Percentiles rank a stretch among this genome's conserved stretches.
These are phyloP conservation scores for Lactifluus piperatus DNA, from an alignment of 768 basidiomycete species.

Conservation along the genomic window DNA sequence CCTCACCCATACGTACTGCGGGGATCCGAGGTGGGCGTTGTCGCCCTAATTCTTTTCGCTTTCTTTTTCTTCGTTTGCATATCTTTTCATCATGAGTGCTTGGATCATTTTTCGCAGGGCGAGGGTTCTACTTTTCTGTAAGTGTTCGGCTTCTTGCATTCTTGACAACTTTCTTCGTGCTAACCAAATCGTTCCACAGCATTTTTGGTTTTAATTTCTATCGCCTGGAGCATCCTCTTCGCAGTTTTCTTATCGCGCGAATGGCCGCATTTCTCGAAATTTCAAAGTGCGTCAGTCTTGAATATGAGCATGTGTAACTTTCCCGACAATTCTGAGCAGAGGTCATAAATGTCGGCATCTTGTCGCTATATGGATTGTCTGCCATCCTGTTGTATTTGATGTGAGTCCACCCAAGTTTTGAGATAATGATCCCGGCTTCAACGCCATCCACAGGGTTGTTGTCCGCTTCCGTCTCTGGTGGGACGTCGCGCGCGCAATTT, in stretches of 20 bases:
- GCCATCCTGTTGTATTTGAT: slow-evolving; percentile 16
- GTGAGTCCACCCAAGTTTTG: neutral
- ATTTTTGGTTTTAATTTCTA: neutral
- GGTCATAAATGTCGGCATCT: neutral
- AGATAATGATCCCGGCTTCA: too few species aligned
- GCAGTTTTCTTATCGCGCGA: neutral
- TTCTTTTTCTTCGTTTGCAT: neutral
- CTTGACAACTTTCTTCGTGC: too few species aligned
- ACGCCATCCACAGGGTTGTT: slow-evolving; percentile 5
- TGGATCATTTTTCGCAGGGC: slow-evolving; percentile 18
- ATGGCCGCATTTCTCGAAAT: neutral
- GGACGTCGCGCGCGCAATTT: slow-evolving; percentile 9
- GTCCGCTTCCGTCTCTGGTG: slow-evolving; percentile 8
- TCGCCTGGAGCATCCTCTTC: slow-evolving; percentile 9
- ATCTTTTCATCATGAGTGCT: slow-evolving; percentile 1
- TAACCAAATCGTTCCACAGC: neutral
- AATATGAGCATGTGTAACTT: neutral
- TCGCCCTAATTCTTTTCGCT: neutral
- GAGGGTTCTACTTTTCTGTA: slow-evolving; percentile 13
- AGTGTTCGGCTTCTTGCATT: neutral
- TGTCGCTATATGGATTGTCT: slow-evolving; percentile 7
- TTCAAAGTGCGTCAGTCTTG: slow-evolving; percentile 8
- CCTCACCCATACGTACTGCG: neutral
- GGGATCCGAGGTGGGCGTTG: neutral
- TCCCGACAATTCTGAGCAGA: slow-evolving; percentile 1